A percentile compares a stretch with the other conserved stretches of the same genome.
Conservation (phyloP, 2,329 filamentous ascomycete genomes). For the Leptographium galeiforme region DNA sequence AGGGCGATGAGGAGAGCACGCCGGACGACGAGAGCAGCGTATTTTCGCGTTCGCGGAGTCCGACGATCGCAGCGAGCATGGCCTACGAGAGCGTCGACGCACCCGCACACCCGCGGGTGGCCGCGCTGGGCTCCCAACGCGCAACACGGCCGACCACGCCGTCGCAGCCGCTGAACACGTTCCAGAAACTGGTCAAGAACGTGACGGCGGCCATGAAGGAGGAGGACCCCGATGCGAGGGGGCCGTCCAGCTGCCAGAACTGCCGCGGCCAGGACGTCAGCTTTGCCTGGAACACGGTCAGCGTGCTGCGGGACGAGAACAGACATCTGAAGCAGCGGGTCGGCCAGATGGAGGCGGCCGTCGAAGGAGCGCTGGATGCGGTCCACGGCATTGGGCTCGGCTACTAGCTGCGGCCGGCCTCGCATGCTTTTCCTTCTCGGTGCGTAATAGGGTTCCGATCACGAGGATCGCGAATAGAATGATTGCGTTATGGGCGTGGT, state of each 20-base stretch:
- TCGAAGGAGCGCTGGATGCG: slow-evolving; percentile 47
- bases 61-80: slow-evolving; percentile 29
- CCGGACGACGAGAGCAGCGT: slow-evolving; percentile 38
- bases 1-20: slow-evolving; percentile 28
- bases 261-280: slow-evolving; percentile 45
- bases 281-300: slow-evolving; percentile 53
- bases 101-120: slow-evolving; percentile 9
- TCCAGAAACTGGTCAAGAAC: slow-evolving; percentile 34
- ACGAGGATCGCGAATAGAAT: background rate
- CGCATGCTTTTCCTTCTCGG: background rate
- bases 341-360: slow-evolving; percentile 41
- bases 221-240: slow-evolving; percentile 13
- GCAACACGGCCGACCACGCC: slow-evolving; percentile 8
- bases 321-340: slow-evolving; percentile 46
- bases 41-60: slow-evolving; percentile 47
- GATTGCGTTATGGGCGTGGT: background rate
- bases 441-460: too few species aligned
- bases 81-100: slow-evolving; percentile 8
- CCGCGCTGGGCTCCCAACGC: slow-evolving; percentile 6
- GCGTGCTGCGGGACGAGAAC: slow-evolving; percentile 48
- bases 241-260: slow-evolving; percentile 30
- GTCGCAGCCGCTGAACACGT: slow-evolving; percentile 25
- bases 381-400: slow-evolving; percentile 40
- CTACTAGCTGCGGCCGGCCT: background rate
- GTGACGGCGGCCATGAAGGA: slow-evolving; percentile 23